Evolutionary conservation across 352 stramenopile species (phyloP), one percentile per base, ranked within the genome.

Genomic region (Globisporangium paddicum): DNA sequence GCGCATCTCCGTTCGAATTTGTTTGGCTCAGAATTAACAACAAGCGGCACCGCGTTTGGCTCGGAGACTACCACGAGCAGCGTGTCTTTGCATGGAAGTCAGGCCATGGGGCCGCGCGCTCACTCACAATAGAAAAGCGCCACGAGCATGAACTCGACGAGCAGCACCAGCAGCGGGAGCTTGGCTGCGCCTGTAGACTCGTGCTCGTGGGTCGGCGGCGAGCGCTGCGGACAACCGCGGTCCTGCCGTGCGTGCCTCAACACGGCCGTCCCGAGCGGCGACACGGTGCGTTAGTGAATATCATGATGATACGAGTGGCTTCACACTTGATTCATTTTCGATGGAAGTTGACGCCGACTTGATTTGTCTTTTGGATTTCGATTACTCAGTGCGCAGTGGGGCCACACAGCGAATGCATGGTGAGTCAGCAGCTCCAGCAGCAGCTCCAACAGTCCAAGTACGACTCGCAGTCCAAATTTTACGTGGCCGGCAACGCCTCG

Each of bases 201-300:
- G 40, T 64, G 58, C 32, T 16, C 49, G 19, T 64, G 58, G 58
- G 25, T 34, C 18, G 30, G 16, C 18, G 58, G 32, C 25, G 18
- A n/a, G 58, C 26, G 35, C 19, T 82, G 73, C 48, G 47, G 64
- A 34, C 44, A 67, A 0, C 73, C 72, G 55, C 71, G 73, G 5
- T 71, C 68, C 38, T 82, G 73, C 57, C 74, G 70, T 48, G 68
- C 76, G 41, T 82, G 73, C 41, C 61, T 82, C 7, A 74, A 73
- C 8, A 23, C 18, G n/a, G 32, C 35, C 11, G 50, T 57, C 5
- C 19, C 35, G 32, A 32, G 21, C 19, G 35, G 35, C 50, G n/a
- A 57, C 21, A 14, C 34, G 45, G 45, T 51, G n/a, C n/a, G n/a
- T n/a, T n/a, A n/a, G n/a, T n/a, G n/a, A n/a, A n/a, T n/a, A n/a